Base-by-base conservation (phyloP, 345 rosid genomes). In the Populus tremula region DNA sequence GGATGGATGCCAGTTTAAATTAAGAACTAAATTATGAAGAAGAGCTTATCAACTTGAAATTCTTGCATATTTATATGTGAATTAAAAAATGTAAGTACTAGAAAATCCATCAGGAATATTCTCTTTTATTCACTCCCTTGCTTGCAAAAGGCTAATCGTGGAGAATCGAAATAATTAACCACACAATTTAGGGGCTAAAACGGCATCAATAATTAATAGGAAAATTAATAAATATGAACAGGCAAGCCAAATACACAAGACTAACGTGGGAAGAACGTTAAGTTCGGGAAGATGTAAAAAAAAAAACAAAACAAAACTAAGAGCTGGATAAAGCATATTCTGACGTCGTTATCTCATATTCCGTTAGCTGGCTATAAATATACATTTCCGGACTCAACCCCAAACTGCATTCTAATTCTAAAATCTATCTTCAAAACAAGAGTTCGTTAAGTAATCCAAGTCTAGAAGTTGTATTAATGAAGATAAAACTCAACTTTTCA, bases 401-500 rank as follows among this genome's bases (percentile, higher is more conserved):
- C 62, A 56, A 2, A 8, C 10, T 56, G 25, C 62, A 56, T 56
- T 56, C 12, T 0, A n/a, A 56, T 21, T 2, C 62, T 56, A 21
- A 56, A 56, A 50, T 50, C 56, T 17, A 50, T 50, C 56, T 18
- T 5, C 5, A 36, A 8, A 2, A 59, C 14, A 7, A 21, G 3
- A 31, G 17, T 36, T 49, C 20, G 64, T 67, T 29, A 43, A 18
- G 21, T 5, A 18, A 18, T 56, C 62, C 62, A 21, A 3, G 62
- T 54, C 61, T 7, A 2, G 61, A 54, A 54, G n/a, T 8, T 10
- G 27, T 21, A 1, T 29, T 27, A n/a, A 31, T 36, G 54, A 79
- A 73, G 64, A 85, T 76, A 87, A 83, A 76, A 35, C 61, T 21
- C 50, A 69, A 53, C 20, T 75, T 50, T 69, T 78, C 87, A 69